Evolutionary conservation across 768 basidiomycete genomes (phyloP).

Genomic region (Lactifluus hygrophoroides): DNA sequence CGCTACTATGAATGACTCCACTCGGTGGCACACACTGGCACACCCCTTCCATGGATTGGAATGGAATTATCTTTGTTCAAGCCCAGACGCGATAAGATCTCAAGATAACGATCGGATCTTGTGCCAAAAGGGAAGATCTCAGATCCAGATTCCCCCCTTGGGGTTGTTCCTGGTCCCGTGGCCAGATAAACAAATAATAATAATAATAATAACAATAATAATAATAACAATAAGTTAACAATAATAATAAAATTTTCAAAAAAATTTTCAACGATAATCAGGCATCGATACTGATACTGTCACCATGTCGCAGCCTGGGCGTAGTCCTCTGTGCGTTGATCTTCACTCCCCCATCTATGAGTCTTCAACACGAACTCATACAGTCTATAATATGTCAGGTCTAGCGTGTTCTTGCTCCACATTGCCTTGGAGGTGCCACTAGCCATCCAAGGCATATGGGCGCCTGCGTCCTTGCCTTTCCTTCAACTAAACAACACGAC

Average conservation of each 20-base stretch:
- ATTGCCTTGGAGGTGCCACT: slow-evolving; percentile 72
- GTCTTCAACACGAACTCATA: neutral
- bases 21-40: neutral
- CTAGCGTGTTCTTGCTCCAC: slow-evolving; percentile 68
- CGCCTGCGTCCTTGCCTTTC: slow-evolving; percentile 58
- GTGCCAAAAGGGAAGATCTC: neutral
- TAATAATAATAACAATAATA: too few relatives aligned
- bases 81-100: slow-evolving; percentile 1
- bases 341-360: neutral
- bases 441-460: slow-evolving; percentile 66
- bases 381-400: slow-evolving; percentile 31
- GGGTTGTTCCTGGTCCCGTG: slow-evolving; percentile 9
- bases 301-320: slow-evolving; percentile 21
- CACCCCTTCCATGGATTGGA: neutral
- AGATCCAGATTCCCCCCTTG: neutral
- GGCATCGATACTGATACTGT: too few relatives aligned
- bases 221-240: too few relatives aligned
- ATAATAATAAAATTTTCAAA: too few relatives aligned
- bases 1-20: too few relatives aligned
- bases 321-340: slow-evolving; percentile 19
- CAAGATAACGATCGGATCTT: slow-evolving; percentile 11
- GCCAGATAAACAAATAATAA: neutral
- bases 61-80: neutral
- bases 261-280: too few relatives aligned
- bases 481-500: slow-evolving; percentile 78